These are phyloP conservation scores for Thraustochytrium striatum DNA, from an alignment of 352 stramenopile species.

Conservation along the genomic window DNA sequence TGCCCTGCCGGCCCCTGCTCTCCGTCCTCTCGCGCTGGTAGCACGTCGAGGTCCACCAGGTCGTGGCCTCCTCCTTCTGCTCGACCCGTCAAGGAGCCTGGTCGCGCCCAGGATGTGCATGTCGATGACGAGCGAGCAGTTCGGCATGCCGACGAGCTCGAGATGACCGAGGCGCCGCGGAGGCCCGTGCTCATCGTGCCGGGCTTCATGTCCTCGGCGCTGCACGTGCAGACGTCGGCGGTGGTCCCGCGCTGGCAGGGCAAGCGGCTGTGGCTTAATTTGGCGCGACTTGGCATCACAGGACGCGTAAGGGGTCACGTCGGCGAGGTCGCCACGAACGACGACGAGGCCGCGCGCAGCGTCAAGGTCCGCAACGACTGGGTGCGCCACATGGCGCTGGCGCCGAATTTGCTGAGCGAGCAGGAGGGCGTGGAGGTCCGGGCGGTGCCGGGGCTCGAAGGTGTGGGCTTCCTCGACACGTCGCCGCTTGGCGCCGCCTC, in stretches of 20 bases:
- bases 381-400: conserved; percentile 55
- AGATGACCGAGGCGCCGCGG: neutral
- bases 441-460: conserved; percentile 52
- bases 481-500: neutral
- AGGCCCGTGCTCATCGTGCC: conserved; percentile 60
- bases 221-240: conserved; percentile 49
- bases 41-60: too few species aligned
- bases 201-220: conserved; percentile 59
- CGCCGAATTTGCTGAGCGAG: conserved; percentile 55
- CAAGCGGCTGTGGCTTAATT: conserved; percentile 56
- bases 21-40: too few species aligned
- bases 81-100: too few species aligned
- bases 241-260: conserved; percentile 55
- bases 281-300: conserved; percentile 53
- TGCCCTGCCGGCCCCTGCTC: too few species aligned
- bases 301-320: neutral
- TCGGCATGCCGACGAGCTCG: too few species aligned
- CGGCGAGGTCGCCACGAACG: conserved; percentile 1
- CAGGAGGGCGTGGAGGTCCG: conserved; percentile 54
- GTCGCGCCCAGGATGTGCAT: too few species aligned
- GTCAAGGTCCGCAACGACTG: conserved; percentile 46
- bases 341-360: conserved; percentile 5
- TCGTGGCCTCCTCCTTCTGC: too few species aligned
- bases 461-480: conserved; percentile 57
- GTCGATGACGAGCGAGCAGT: too few species aligned